Base-by-base conservation (phyloP, 192 early-diverging fungal genomes). In the Coemansia sp. region DNA sequence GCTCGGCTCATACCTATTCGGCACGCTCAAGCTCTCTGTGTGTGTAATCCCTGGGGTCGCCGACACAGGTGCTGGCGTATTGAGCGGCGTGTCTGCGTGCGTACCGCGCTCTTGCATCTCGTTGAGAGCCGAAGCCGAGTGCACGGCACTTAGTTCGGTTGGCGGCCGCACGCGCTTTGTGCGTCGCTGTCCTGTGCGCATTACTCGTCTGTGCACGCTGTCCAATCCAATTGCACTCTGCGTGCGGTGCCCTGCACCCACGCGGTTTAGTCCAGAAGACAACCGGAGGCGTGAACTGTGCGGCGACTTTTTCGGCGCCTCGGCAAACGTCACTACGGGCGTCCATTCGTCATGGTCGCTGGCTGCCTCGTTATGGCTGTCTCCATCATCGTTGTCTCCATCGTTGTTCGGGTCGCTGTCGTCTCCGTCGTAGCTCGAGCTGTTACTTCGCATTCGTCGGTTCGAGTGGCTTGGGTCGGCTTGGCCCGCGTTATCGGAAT, bases 281-380 rank as follows among this genome's bases (percentile, higher is more conserved):
- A 38, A 10, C 22, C 61, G 52, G 10, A 54, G 29, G 5, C 41
- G 54, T 45, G 54, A 22, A 29, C 27, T 54, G 26, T 13, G 19
- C 2, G 54, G 16, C 13, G 55, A 41, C 32, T 43, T 57, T 20
- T 51, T 53, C 9, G 66, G 52, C 13, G 65, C 29, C 11, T 74
- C 77, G 35, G 62, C 66, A 58, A 80, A 80, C 2, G 71, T 80
- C 18, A 80, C 77, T 2, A 80, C 65, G 11, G 64, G 71, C 19
- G 65, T 66, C 71, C 57, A 56, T 19, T 23, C 57, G 39, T 80
- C 62, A 6, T 61, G 53, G 24, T 68, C 57, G 52, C 45, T 62
- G 18, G 19, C 32, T 9, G 32, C 26, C 16, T 63, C 58, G 11
- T 54, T 32, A 18, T 29, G 35, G 8, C 32, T 32, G 32, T 32